Evolutionary conservation across 2,329 filamentous ascomycete species (phyloP), one percentile per base, ranked within the genome.

Genomic region (Talaromyces albobiverticillius): DNA sequence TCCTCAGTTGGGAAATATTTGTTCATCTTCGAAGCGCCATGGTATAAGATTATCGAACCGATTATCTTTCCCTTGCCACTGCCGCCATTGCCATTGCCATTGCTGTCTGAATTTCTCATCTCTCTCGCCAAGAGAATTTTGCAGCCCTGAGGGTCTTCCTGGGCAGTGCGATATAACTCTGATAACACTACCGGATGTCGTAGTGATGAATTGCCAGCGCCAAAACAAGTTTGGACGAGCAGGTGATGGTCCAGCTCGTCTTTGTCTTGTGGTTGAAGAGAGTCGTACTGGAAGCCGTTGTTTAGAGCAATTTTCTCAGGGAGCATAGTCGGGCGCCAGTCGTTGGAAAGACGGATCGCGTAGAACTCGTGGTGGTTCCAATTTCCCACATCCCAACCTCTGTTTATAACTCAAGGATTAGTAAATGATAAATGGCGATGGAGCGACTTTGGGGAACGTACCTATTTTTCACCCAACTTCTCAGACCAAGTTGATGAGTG

Each of bases 391-490:
- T 55, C 53, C 53, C 53, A 55, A 1, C 46, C 53, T 22, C 53
- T 55, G 10, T 6, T 4, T 3, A 36, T 43, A 16, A 25, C 40
- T 34, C 2, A 3, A 43, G 11, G 2, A 51, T 31, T 14, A 14
- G 25, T 29, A 26, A 20, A 5, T 34, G n/a, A n/a, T n/a, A n/a
- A n/a, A n/a, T n/a, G n/a, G n/a, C n/a, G n/a, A n/a, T n/a, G n/a
- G n/a, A n/a, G n/a, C n/a, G 26, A 14, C 18, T n/a, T 1, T 23
- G n/a, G 31, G 18, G 4, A 18, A 42, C 40, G 11, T 51, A 55
- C 53, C 53, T 50, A 16, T 55, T 55, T 34, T 42, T 55, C 10
- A 55, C 53, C 53, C 53, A 55, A 11, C 53, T 49, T 20, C 53
- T 46, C 10, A 55, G 29, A 41, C 46, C 46, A 16, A 55, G 32